Evolutionary conservation across 2,329 filamentous ascomycete species (phyloP).

Genomic region (Colletotrichum sp.): DNA sequence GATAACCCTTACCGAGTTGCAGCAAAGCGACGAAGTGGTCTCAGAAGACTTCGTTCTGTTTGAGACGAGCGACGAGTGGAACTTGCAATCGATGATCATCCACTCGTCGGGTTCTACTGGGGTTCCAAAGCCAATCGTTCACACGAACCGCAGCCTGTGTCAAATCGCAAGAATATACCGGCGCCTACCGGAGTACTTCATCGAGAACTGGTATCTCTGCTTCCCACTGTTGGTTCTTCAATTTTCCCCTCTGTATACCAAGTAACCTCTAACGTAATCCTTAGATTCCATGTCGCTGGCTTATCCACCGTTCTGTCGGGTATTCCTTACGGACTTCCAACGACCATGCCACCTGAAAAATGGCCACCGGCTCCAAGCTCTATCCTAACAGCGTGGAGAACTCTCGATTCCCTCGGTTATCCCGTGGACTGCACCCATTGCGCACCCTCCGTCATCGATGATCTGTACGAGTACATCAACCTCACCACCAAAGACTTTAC

Average conservation of each 20-base stretch:
- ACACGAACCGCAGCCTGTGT: conserved; percentile 8
- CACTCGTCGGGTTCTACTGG: conserved; percentile 12
- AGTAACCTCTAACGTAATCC: not conserved
- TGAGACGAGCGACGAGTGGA: conserved; percentile 5
- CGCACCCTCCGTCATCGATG: conserved; percentile 8
- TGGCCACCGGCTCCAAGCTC: conserved; percentile 16
- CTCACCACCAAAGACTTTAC: conserved; percentile 2
- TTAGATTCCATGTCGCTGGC: conserved; percentile 4
- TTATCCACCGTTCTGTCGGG: not conserved
- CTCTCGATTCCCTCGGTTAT: not conserved
- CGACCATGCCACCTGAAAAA: not conserved
- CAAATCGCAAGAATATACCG: conserved; percentile 11
- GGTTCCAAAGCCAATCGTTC: conserved; percentile 4
- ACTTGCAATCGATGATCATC: conserved; percentile 11
- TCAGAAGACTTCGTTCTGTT: not conserved
- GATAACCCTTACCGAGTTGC: not conserved
- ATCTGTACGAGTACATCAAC: conserved; percentile 5
- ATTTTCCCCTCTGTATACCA: fast-evolving
- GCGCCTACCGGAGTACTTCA: not conserved
- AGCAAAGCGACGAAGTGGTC: too few species aligned
- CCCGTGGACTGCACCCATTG: conserved; percentile 8
- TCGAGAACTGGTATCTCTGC: conserved; percentile 17
- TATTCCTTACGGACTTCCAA: conserved; percentile 2
- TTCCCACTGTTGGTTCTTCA: not conserved
- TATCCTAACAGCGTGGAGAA: conserved; percentile 1